Base-by-base conservation (phyloP, 2,329 filamentous ascomycete species). In the Phialophora macrospora region DNA sequence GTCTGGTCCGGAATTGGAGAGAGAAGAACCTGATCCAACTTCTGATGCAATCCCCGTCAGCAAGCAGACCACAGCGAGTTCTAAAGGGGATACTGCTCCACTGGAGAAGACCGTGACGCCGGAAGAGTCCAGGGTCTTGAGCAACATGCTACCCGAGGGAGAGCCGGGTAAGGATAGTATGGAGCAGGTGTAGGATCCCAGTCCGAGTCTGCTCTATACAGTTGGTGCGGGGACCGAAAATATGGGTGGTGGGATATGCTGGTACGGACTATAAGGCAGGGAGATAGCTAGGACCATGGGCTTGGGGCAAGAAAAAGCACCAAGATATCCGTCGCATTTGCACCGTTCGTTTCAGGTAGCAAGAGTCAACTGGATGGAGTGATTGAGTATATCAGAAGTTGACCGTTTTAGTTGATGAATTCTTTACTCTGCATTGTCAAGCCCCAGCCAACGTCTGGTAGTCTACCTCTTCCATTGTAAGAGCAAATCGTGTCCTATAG, bases 1-100 rank as follows among this genome's bases (percentile, higher is more conserved):
- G 2, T 66, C 63, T 4, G 71, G 68, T 3, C 59, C 67, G 11
- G 52, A 66, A 56, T 28, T 71, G 9, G 69, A 71, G 34, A 63
- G 63, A 54, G 69, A 71, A 64, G 59, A 63, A 11, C 55, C 63
- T 8, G 58, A 70, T 41, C 60, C 61, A 3, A 59, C 26, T 14
- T 71, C 60, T 7, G 68, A 69, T 55, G 68, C 68, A 12, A 66
- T 70, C 44, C 68, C 69, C 17, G 68, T 38, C 4, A 72, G 70
- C 60, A 65, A 64, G 46, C 62, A 68, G 44, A 70, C 69, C 5
- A 72, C 70, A 1, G 69, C 67, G 5, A 67, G 65, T 22, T 56
- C 67, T 1, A 56, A 67, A 2, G 62, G 55, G 17, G 67, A 58
- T 11, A 63, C 62, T 26, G 38, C 28, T 24, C 56, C 62, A 11